Conservation (phyloP, 2,329 filamentous ascomycete species). For the Fonsecaea pugnacius region DNA sequence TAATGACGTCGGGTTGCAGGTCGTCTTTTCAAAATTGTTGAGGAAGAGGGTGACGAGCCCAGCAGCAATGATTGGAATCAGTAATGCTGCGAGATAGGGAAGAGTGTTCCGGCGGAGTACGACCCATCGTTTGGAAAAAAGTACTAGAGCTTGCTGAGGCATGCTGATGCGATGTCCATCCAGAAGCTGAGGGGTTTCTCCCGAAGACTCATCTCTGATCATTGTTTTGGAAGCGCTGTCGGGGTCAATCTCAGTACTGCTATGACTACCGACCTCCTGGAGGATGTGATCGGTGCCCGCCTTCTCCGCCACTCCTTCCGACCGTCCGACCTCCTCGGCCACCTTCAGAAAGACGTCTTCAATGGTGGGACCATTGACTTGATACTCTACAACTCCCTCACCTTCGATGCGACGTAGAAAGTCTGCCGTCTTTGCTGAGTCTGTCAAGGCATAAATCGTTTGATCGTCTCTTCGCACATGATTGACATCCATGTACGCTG, state of each 20-base stretch:
- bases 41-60: slow-evolving; percentile 80
- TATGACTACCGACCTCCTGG: slow-evolving; percentile 26
- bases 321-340: slow-evolving; percentile 71
- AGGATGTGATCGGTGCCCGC: slow-evolving; percentile 16
- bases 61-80: slow-evolving; percentile 78
- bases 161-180: slow-evolving; percentile 73
- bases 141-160: slow-evolving; percentile 69
- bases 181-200: slow-evolving; percentile 54
- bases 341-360: slow-evolving; percentile 90
- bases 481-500: slow-evolving; percentile 59
- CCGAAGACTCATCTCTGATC: slow-evolving; percentile 22
- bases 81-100: slow-evolving; percentile 73
- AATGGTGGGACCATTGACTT: slow-evolving; percentile 85
- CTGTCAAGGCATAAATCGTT: slow-evolving; percentile 71
- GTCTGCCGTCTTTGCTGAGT: slow-evolving; percentile 70
- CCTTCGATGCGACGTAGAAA: slow-evolving; percentile 73
- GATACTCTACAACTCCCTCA: slow-evolving; percentile 72
- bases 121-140: slow-evolving; percentile 77
- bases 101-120: slow-evolving; percentile 79
- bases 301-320: slow-evolving; percentile 2
- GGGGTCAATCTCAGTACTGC: slow-evolving; percentile 26
- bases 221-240: slow-evolving; percentile 22
- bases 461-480: slow-evolving; percentile 70
- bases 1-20: slow-evolving; percentile 59
- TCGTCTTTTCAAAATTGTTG: slow-evolving; percentile 56